Conservation (phyloP, 2,329 filamentous ascomycete genomes). For the Mycosphaerella sp. region DNA sequence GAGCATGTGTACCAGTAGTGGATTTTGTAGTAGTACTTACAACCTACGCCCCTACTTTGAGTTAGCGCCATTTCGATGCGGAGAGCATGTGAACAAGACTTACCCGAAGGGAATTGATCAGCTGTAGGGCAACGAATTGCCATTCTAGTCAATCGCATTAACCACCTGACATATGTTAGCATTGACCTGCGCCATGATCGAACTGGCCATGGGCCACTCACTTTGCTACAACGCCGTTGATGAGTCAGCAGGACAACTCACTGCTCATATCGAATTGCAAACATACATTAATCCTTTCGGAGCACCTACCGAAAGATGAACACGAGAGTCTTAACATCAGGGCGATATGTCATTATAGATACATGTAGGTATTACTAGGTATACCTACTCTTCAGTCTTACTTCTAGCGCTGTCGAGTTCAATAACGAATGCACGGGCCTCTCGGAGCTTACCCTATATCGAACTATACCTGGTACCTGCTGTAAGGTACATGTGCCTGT, state of each 20-base stretch:
- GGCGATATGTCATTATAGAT: too few relatives aligned
- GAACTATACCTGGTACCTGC: too few relatives aligned
- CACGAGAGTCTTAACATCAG: too few relatives aligned
- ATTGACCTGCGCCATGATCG: neutral
- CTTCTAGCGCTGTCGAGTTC: too few relatives aligned
- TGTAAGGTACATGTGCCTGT: too few relatives aligned
- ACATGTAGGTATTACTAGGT: too few relatives aligned
- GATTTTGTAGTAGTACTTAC: too few relatives aligned
- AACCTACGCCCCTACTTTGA: slow-evolving; percentile 22
- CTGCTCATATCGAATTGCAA: too few relatives aligned
- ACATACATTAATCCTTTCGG: neutral
- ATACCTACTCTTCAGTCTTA: too few relatives aligned
- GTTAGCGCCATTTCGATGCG: neutral
- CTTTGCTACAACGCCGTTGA: slow-evolving; percentile 26
- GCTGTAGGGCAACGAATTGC: slow-evolving; percentile 11
- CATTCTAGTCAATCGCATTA: slow-evolving; percentile 32
- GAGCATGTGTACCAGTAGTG: too few relatives aligned
- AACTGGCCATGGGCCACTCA: neutral
- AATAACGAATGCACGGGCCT: too few relatives aligned
- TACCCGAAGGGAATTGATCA: slow-evolving; percentile 31
- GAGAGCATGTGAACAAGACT: neutral
- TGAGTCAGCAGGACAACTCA: neutral
- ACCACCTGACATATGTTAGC: slow-evolving; percentile 11
- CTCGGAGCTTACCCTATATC: too few relatives aligned
- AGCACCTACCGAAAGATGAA: neutral